A percentile compares a stretch with the other conserved stretches of the same genome.
Conservation (phyloP, 805 yeast genomes). For the Monosporozyma aerobia region DNA sequence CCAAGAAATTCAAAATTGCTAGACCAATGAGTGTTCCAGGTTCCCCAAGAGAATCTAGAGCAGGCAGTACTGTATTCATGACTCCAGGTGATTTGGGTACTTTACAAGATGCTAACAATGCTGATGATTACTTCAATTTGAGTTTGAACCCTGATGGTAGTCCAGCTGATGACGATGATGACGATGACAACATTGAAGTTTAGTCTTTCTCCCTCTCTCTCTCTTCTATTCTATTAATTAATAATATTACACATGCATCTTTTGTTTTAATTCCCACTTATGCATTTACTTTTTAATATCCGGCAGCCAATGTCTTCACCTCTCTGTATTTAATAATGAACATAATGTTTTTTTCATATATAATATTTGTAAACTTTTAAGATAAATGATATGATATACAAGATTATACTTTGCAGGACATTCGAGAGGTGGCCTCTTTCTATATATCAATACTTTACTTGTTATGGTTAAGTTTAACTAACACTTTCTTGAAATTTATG, state of each 20-base stretch:
- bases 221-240: neutral
- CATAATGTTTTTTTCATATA: neutral
- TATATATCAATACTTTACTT: no score
- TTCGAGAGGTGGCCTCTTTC: no score
- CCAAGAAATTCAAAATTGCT: conserved; percentile 58
- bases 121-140: conserved; percentile 63
- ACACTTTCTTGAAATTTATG: no score
- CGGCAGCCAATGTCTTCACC: neutral
- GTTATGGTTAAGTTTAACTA: no score
- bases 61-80: conserved; percentile 52
- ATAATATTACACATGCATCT: neutral
- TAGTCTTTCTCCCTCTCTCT: neutral
- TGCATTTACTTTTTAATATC: neutral
- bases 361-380: neutral
- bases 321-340: neutral
- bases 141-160: conserved; percentile 26
- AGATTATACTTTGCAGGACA: neutral
- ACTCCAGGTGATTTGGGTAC: conserved; percentile 98
- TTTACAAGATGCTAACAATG: conserved; percentile 76
- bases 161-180: conserved; percentile 28
- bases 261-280: neutral
- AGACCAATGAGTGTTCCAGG: conserved; percentile 95
- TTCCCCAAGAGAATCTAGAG: conserved; percentile 57
- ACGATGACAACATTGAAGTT: conserved; percentile 28
- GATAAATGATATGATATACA: neutral